phyloP scores from a whole-genome alignment of 2,329 filamentous ascomycete species.

The Colletotrichum eremochloae region DNA sequence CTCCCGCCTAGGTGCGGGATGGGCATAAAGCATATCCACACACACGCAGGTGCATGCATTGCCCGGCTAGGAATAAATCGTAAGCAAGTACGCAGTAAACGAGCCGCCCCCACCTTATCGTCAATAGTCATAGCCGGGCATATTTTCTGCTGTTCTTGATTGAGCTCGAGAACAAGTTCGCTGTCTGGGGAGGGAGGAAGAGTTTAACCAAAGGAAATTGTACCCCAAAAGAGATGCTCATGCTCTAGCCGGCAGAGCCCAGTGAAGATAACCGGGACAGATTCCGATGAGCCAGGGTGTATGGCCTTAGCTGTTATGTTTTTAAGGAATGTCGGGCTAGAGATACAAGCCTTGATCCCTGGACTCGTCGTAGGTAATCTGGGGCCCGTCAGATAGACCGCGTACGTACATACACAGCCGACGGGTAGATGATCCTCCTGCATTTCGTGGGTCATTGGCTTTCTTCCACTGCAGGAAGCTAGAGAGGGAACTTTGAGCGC shows the following conservation, averaged over 20 bases:
- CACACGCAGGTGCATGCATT: constrained; percentile 30
- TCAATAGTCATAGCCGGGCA: not conserved
- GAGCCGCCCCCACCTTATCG: constrained; percentile 2
- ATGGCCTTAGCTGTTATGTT: not conserved
- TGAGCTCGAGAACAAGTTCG: not conserved
- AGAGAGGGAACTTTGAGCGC: constrained; percentile 32
- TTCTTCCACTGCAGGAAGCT: constrained; percentile 28
- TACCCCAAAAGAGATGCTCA: not conserved
- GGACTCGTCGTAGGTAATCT: not conserved
- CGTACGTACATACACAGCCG: constrained; percentile 10
- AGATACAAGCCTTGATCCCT: constrained; percentile 15
- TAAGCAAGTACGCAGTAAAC: not conserved
- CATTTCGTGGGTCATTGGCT: not conserved
- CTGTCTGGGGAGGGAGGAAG: not conserved
- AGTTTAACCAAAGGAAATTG: not conserved
- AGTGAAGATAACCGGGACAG: not conserved
- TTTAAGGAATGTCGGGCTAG: not conserved
- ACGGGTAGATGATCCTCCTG: constrained; percentile 13
- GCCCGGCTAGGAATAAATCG: constrained; percentile 15
- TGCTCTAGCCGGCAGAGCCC: not conserved
- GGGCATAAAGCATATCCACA: constrained; percentile 24
- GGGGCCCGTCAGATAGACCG: constrained; percentile 5
- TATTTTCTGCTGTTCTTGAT: not conserved
- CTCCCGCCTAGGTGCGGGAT: constrained; percentile 12
- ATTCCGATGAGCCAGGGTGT: not conserved